Conservation (phyloP, 2,329 filamentous ascomycete species). For the Didymellaceae sp. region DNA sequence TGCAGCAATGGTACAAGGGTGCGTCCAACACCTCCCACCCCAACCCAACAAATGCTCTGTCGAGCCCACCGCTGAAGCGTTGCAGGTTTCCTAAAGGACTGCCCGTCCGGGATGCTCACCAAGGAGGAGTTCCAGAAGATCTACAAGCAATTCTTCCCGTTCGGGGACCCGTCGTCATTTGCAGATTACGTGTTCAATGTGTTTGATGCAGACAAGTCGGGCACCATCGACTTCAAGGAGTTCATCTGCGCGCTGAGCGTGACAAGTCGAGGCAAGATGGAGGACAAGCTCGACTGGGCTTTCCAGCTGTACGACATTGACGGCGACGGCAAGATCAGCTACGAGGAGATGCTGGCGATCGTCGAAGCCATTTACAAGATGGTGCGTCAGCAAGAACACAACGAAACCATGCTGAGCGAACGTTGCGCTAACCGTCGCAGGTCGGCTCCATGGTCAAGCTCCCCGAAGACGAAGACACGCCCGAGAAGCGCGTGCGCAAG, state of each 20-base stretch:
- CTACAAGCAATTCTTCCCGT: slow-evolving; percentile 99
- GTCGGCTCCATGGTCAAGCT: slow-evolving; percentile 99
- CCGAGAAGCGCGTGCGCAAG: slow-evolving; percentile 96
- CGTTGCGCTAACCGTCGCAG: slow-evolving; percentile 55
- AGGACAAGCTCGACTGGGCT: slow-evolving; percentile 99
- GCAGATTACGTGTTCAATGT: slow-evolving; percentile 99
- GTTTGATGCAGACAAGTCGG: slow-evolving; percentile 96
- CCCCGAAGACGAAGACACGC: slow-evolving; percentile 97
- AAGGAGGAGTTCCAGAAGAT: slow-evolving; percentile 99
- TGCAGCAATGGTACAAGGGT: slow-evolving; percentile 99
- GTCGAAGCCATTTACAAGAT: slow-evolving; percentile 99
- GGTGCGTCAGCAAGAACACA: slow-evolving; percentile 60
- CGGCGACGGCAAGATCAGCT: slow-evolving; percentile 97
- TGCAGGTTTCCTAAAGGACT: slow-evolving; percentile 95
- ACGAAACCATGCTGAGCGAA: no score
- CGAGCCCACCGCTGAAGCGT: slow-evolving; percentile 26
- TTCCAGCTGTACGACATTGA: slow-evolving; percentile 99
- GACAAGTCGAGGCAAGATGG: slow-evolving; percentile 96
- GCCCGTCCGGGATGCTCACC: slow-evolving; percentile 92
- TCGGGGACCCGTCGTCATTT: slow-evolving; percentile 95
- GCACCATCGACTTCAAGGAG: slow-evolving; percentile 98
- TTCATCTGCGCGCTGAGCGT: slow-evolving; percentile 98
- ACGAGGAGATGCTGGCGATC: slow-evolving; percentile 98
- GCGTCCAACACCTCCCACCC: no score
- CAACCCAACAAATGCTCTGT: no score